Evolutionary conservation across 805 yeast genomes (phyloP).

Genomic region (Teunomyces lycoperdinae): DNA sequence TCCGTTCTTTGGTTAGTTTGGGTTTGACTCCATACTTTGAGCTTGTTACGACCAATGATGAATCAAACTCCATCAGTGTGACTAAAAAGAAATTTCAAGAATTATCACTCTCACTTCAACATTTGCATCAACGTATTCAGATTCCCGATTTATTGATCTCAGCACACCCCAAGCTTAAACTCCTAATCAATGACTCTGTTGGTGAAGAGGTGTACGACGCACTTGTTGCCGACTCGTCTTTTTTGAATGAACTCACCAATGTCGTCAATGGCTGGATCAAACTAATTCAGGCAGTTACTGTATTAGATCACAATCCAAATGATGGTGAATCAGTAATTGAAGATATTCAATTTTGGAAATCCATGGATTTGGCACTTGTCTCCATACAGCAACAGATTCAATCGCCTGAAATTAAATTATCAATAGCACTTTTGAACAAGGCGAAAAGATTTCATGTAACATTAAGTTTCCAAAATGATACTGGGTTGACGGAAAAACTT

Average conservation of each 20-base stretch:
- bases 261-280: conserved; percentile 74
- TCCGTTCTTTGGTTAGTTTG: conserved; percentile 57
- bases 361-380: conserved; percentile 59
- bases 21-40: conserved; percentile 75
- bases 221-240: conserved; percentile 46
- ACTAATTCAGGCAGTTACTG: conserved; percentile 56
- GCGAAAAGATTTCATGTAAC: conserved; percentile 83
- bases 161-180: conserved; percentile 48
- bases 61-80: conserved; percentile 22
- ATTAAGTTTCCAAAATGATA: conserved; percentile 67
- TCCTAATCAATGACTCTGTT: conserved; percentile 12
- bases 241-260: conserved; percentile 67
- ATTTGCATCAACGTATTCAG: conserved; percentile 64
- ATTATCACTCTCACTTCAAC: conserved; percentile 61
- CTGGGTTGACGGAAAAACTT: conserved; percentile 58
- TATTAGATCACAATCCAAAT: conserved; percentile 47
- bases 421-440: conserved; percentile 58
- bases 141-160: conserved; percentile 59
- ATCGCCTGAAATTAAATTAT: conserved; percentile 49
- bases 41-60: conserved; percentile 25
- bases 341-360: conserved; percentile 77
- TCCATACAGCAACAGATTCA: conserved; percentile 58
- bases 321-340: conserved; percentile 55
- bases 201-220: conserved; percentile 19
- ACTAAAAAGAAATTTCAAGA: conserved; percentile 68